Conservation (phyloP, 2,329 filamentous ascomycete genomes). For the Arachnomyces sp. region DNA sequence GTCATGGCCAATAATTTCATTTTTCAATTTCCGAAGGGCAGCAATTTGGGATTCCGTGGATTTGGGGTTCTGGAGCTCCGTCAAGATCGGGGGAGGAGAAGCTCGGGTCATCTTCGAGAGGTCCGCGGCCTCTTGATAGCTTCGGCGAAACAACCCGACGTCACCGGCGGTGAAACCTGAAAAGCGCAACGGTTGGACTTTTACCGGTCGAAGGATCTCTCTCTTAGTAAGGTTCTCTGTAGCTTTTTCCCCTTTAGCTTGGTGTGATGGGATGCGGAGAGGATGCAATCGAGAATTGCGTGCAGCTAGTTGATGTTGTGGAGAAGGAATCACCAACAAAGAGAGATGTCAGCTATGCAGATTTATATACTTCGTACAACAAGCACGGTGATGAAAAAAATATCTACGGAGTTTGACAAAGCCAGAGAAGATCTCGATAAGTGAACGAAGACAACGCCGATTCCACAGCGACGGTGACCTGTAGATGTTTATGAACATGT, state of each 20-base stretch:
- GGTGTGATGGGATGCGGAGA: no score
- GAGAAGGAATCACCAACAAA: no score
- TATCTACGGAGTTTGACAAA: neutral
- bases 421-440: no score
- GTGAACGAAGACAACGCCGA: no score
- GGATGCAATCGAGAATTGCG: no score
- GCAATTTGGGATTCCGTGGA: slow-evolving; percentile 37
- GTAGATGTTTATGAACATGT: no score
- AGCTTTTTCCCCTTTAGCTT: no score
- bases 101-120: slow-evolving; percentile 47
- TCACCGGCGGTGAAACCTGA: slow-evolving; percentile 12
- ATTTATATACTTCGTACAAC: neutral
- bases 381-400: neutral
- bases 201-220: no score
- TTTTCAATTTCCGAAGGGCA: slow-evolving; percentile 69
- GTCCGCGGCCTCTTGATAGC: slow-evolving; percentile 22
- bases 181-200: slow-evolving; percentile 2
- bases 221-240: no score
- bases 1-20: slow-evolving; percentile 80
- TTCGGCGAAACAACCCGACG: slow-evolving; percentile 1
- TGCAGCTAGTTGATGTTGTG: neutral
- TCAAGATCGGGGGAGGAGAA: slow-evolving; percentile 47
- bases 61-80: slow-evolving; percentile 50
- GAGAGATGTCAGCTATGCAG: neutral
- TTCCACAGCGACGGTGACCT: slow-evolving; percentile 10